Evolutionary conservation across 768 basidiomycete species (phyloP), one percentile per base, ranked within the genome.

Genomic region (Suillus cothurnatus): DNA sequence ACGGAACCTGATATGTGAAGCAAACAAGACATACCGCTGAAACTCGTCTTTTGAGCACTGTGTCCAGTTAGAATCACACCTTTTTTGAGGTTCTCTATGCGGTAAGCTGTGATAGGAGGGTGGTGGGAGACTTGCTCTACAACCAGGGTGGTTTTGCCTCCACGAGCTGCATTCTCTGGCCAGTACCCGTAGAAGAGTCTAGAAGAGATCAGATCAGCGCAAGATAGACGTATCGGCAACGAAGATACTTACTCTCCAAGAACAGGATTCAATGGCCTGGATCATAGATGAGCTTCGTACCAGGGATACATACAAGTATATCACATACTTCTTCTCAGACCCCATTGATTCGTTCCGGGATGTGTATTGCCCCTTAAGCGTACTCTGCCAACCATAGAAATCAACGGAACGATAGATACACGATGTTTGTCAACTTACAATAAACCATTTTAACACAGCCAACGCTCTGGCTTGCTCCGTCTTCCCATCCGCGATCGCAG

Each of bases 81-180:
- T 73, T 93, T 93, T 34, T 81, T 71, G 61, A 85, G 78, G 81
- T 98, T 98, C 79, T 89, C 86, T 70, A 98, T 93, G 75, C 87
- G 84, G 78, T 95, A 97, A 28, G 89, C 93, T 50, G 93, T 93
- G 71, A 93, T 89, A 9, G 92, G 91, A 2, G 92, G 91, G 73
- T 99, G 97, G 73, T 99, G 97, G 26, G 97, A 98, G 56, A 98
- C 97, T 74, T 98, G 95, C 78, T 98, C 95, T 4, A 96, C 94
- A 47, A 92, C 86, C 36, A 98, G 85, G 47, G 84, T 82, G 4
- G 94, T 96, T 74, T 88, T 81, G n/a, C 94, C 95, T 43, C 91
- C 88, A 5, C 86, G 86, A 65, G 84, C 81, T 59, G 80, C 75
- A 52, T 72, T 72, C 74, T 91, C 87, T 3, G 95, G 92, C 95